phyloP scores from a whole-genome alignment of 805 yeast genomes.

The Tetrapisispora namnaoensis region DNA sequence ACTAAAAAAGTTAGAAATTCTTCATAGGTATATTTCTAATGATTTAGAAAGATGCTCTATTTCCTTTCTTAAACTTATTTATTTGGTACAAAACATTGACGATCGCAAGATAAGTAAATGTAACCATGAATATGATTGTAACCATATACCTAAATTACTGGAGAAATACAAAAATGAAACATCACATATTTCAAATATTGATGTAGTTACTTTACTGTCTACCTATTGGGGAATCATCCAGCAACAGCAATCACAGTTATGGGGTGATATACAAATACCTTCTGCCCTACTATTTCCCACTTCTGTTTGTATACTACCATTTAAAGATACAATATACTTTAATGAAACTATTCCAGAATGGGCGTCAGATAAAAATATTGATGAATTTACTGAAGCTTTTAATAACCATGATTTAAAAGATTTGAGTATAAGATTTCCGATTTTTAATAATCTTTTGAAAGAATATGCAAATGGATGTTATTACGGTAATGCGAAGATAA shows the following conservation, averaged over 20 bases:
- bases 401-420: slow-evolving; percentile 7
- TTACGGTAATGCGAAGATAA: slow-evolving; percentile 36
- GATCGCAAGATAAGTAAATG: slow-evolving; percentile 14
- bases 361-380: slow-evolving; percentile 10
- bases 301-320: slow-evolving; percentile 37
- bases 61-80: slow-evolving; percentile 31
- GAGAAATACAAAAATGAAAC: not conserved
- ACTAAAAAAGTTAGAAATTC: slow-evolving; percentile 34
- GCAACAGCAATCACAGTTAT: slow-evolving; percentile 34
- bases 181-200: slow-evolving; percentile 1
- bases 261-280: slow-evolving; percentile 32
- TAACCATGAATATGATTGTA: not conserved
- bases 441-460: slow-evolving; percentile 38
- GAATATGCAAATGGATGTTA: slow-evolving; percentile 48
- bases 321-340: slow-evolving; percentile 29
- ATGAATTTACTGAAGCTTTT: slow-evolving; percentile 18
- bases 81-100: slow-evolving; percentile 29
- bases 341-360: slow-evolving; percentile 6
- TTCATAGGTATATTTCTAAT: slow-evolving; percentile 39
- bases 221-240: slow-evolving; percentile 42
- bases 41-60: slow-evolving; percentile 33
- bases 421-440: slow-evolving; percentile 19
- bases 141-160: slow-evolving; percentile 3
- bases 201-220: slow-evolving; percentile 32
- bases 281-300: slow-evolving; percentile 32